Conservation (phyloP, 2,329 filamentous ascomycete genomes). For the Colletotrichum ledebouriae region DNA sequence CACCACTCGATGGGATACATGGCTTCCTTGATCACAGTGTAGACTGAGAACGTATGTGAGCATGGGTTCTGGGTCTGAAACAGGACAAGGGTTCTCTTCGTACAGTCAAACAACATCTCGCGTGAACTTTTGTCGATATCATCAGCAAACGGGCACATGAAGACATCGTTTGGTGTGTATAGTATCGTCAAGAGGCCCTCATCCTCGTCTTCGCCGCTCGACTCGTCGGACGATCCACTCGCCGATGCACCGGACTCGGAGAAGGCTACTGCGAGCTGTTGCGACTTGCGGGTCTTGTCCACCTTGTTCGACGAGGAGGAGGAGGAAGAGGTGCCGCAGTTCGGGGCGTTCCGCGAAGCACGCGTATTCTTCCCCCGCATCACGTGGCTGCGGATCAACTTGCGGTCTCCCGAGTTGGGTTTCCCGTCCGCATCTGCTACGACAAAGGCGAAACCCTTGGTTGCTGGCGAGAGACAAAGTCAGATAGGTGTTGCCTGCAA, state of each 20-base stretch:
- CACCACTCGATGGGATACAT: slow-evolving; percentile 50
- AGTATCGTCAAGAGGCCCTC: slow-evolving; percentile 3
- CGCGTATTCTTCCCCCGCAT: slow-evolving; percentile 42
- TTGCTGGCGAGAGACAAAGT: not conserved
- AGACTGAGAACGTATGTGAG: slow-evolving; percentile 19
- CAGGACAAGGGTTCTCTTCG: not conserved
- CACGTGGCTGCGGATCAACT: slow-evolving; percentile 44
- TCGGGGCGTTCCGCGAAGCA: not conserved
- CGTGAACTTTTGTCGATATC: slow-evolving; percentile 27
- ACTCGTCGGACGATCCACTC: not conserved
- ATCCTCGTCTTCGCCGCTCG: not conserved
- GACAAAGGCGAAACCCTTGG: slow-evolving; percentile 49
- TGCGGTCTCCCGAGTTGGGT: slow-evolving; percentile 45
- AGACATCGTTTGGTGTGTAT: slow-evolving; percentile 43
- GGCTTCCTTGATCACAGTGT: slow-evolving; percentile 39
- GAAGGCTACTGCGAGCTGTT: too few relatives aligned
- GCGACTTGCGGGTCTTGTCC: not conserved
- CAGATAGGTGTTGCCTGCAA: not conserved
- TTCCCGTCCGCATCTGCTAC: slow-evolving; percentile 45
- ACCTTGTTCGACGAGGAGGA: too few relatives aligned
- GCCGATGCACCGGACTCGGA: not conserved
- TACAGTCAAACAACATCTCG: slow-evolving; percentile 35
- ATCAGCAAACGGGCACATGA: slow-evolving; percentile 45
- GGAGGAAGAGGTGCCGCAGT: not conserved
- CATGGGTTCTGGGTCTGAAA: not conserved